Evolutionary conservation across 202 grass and related monocot species (phyloP).

Genomic region (Hordeum pubiflorum): DNA sequence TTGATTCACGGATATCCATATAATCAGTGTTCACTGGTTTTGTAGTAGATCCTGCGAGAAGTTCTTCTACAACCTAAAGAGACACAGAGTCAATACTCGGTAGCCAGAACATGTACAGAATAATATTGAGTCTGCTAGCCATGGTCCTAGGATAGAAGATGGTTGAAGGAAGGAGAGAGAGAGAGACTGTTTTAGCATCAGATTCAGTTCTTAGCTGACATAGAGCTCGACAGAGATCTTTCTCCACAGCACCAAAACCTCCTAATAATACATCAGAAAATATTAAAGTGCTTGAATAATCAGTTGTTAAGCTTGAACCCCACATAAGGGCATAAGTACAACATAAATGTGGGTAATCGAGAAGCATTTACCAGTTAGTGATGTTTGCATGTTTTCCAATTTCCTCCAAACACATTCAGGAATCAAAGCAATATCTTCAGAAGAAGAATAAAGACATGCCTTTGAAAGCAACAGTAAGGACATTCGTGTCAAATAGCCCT

Average conservation of each 20-base stretch:
- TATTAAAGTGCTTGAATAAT: neutral
- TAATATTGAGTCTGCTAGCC: neutral
- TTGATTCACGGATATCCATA: constrained; percentile 67
- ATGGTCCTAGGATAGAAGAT: neutral
- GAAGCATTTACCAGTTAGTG: constrained; percentile 48
- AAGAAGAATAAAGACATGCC: constrained; percentile 83
- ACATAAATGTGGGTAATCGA: neutral
- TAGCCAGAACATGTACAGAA: constrained; percentile 10
- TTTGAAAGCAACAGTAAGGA: constrained; percentile 75
- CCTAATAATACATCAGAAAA: constrained; percentile 36
- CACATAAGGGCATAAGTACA: neutral
- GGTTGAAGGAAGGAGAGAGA: neutral
- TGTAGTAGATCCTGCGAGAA: constrained; percentile 34
- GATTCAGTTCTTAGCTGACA: constrained; percentile 69
- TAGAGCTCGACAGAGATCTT: constrained; percentile 66
- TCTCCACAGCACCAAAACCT: constrained; percentile 70
- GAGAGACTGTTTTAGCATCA: constrained; percentile 53
- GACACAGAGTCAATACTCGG: constrained; percentile 15
- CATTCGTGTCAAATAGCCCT: constrained; percentile 61
- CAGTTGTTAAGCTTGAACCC: neutral
- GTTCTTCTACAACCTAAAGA: constrained; percentile 65
- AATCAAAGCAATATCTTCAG: constrained; percentile 77
- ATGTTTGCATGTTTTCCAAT: constrained; percentile 68
- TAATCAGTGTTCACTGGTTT: constrained; percentile 51
- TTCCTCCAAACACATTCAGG: constrained; percentile 89